Evolutionary conservation across 352 stramenopile species (phyloP).

Genomic region (Globisporangium iwayamae): DNA sequence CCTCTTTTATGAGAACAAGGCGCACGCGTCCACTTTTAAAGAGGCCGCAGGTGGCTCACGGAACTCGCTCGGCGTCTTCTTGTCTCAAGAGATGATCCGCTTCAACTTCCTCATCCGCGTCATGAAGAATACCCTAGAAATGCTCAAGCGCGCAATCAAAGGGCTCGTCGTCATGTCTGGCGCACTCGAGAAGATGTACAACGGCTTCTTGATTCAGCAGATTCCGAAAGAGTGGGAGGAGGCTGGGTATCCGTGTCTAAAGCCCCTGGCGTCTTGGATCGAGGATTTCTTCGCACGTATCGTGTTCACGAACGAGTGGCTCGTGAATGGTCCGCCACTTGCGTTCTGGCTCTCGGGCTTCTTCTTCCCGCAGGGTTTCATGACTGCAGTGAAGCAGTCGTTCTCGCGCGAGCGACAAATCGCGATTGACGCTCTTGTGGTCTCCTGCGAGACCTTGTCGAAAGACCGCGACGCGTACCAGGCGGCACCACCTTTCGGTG

Average conservation of each 20-base stretch:
- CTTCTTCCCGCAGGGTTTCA: slow-evolving; percentile 95
- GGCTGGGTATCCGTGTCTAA: slow-evolving; percentile 89
- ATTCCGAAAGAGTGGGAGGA: slow-evolving; percentile 88
- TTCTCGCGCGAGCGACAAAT: slow-evolving; percentile 89
- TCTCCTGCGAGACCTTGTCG: slow-evolving; percentile 79
- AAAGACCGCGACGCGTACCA: slow-evolving; percentile 73
- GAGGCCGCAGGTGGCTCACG: slow-evolving; percentile 78
- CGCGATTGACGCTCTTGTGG: slow-evolving; percentile 89
- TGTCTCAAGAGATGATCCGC: slow-evolving; percentile 88
- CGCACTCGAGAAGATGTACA: slow-evolving; percentile 91
- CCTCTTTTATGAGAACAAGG: slow-evolving; percentile 56
- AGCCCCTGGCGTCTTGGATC: slow-evolving; percentile 90
- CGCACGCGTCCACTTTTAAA: slow-evolving; percentile 81
- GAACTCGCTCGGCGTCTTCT: slow-evolving; percentile 92
- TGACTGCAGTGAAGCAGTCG: slow-evolving; percentile 93
- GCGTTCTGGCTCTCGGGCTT: slow-evolving; percentile 93
- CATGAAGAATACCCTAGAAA: slow-evolving; percentile 82
- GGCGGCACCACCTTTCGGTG: slow-evolving; percentile 66
- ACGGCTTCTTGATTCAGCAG: slow-evolving; percentile 88
- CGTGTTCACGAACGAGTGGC: slow-evolving; percentile 79
- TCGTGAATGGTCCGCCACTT: slow-evolving; percentile 72
- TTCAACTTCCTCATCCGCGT: slow-evolving; percentile 88
- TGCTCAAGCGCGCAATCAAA: slow-evolving; percentile 89
- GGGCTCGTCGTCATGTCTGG: slow-evolving; percentile 89
- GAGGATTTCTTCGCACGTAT: slow-evolving; percentile 91